Conservation (phyloP, 2,329 filamentous ascomycete genomes). For the Aspergillus brasiliensis region DNA sequence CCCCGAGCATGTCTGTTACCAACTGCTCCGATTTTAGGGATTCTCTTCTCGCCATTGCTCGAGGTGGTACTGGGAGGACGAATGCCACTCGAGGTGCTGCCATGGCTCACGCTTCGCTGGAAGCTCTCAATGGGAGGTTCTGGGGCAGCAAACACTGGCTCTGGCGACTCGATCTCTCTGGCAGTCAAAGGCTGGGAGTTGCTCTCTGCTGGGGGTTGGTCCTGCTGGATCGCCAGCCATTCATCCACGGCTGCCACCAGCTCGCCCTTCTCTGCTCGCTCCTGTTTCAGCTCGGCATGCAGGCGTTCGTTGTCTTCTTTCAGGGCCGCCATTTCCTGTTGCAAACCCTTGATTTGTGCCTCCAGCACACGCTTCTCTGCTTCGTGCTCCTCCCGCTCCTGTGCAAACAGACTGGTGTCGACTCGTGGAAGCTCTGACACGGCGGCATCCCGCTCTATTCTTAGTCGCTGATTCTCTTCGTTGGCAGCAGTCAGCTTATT, state of each 20-base stretch:
- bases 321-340: conserved; percentile 70
- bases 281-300: conserved; percentile 58
- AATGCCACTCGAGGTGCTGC: conserved; percentile 33
- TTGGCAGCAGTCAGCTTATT: conserved; percentile 67
- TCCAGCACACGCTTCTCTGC: conserved; percentile 69
- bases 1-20: conserved; percentile 32
- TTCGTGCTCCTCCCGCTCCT: conserved; percentile 62
- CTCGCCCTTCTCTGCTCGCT: conserved; percentile 53
- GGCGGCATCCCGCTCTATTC: conserved; percentile 65
- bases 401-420: conserved; percentile 47
- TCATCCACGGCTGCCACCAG: conserved; percentile 51
- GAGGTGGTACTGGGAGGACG: conserved; percentile 32
- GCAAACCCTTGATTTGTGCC: conserved; percentile 73
- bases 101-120: conserved; percentile 26
- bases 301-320: conserved; percentile 69
- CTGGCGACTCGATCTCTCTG: conserved; percentile 12
- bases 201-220: conserved; percentile 15
- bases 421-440: conserved; percentile 59
- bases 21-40: conserved; percentile 35
- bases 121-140: conserved; percentile 23
- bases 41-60: conserved; percentile 29
- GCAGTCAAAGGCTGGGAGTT: background rate
- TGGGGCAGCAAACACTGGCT: conserved; percentile 8
- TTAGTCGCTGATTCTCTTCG: conserved; percentile 75
- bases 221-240: conserved; percentile 47